phyloP scores from a whole-genome alignment of 1,139 yeast genomes.

The Lodderomyces orthopsilosis region DNA sequence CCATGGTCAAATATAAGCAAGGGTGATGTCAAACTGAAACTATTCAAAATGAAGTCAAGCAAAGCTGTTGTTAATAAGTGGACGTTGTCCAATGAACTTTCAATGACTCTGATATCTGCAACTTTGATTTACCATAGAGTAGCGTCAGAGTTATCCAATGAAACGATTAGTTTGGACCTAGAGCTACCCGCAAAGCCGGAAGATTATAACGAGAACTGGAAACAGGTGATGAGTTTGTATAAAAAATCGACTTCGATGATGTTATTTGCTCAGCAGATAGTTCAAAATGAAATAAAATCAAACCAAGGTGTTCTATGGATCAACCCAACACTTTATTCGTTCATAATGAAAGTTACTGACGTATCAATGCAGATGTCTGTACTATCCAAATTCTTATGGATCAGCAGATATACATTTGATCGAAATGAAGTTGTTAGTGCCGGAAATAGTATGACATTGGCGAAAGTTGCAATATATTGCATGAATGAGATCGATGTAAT shows the following conservation, averaged over 20 bases:
- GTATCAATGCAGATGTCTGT: slow-evolving; percentile 42
- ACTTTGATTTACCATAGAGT: slow-evolving; percentile 31
- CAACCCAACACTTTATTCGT: slow-evolving; percentile 16
- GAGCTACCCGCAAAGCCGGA: slow-evolving; percentile 13
- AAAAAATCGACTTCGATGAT: slow-evolving; percentile 30
- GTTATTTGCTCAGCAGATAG: slow-evolving; percentile 20
- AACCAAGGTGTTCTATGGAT: slow-evolving; percentile 10
- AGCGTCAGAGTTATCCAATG: slow-evolving; percentile 39
- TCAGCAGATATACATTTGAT: slow-evolving; percentile 31
- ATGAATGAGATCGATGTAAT: slow-evolving; percentile 30
- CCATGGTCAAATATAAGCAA: slow-evolving; percentile 19
- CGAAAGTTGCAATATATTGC: slow-evolving; percentile 42
- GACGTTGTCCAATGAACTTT: slow-evolving; percentile 33
- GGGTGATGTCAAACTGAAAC: neutral
- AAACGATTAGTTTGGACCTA: slow-evolving; percentile 27
- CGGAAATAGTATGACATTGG: slow-evolving; percentile 38
- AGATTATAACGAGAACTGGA: slow-evolving; percentile 31
- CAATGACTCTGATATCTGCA: slow-evolving; percentile 22
- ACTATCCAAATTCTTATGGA: slow-evolving; percentile 40
- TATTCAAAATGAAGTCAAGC: slow-evolving; percentile 5
- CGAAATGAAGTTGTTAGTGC: slow-evolving; percentile 28
- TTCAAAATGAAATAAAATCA: neutral
- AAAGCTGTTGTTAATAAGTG: slow-evolving; percentile 17
- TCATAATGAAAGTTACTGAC: slow-evolving; percentile 28
- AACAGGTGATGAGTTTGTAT: slow-evolving; percentile 32